Evolutionary conservation across 225 moss, liverwort and hornwort species (phyloP), one percentile per base, ranked within the genome.

Genomic region (Antitrichia curtipendula): DNA sequence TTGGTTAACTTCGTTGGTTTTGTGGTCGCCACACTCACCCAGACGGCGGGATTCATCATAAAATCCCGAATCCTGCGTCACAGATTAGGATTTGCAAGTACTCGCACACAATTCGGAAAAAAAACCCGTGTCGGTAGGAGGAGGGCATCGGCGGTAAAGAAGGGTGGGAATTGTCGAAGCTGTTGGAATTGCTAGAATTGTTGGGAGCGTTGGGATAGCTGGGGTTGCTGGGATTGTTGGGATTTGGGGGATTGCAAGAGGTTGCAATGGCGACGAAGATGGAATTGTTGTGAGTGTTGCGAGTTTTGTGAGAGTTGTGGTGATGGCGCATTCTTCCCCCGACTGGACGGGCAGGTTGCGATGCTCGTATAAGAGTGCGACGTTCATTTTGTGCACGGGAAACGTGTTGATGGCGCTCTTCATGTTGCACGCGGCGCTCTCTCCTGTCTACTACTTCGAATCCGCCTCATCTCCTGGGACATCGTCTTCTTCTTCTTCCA

Each of bases 341-440:
- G 87, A 86, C 11, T 82, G 88, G 78, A 59, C 78, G 69, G 82
- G 80, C 49, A 75, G 91, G 88, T 87, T 89, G 41, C 93, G 95
- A 78, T 96, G 98, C 87, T 91, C 93, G 7, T 97, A 92, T 90
- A 97, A 92, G 91, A 91, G 94, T 45, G 90, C 93, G 27, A 91
- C 96, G 21, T 87, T 95, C n/a, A 63, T 97, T 56, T 31, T 97
- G 75, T 98, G 96, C 88, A 81, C 92, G 43, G 90, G 93, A 23
- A 96, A 96, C 59, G 72, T 94, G 58, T 58, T 96, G 63, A 93
- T 92, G 84, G 91, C 92, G 87, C 80, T 97, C 61, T 94, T 92
- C 78, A 93, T 95, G 86, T 49, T 98, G 86, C 95, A 95, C 69
- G 92, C 92, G 59, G 91, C 94, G 22, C 81, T 95, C 4, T 80